Conservation (phyloP, 345 rosid genomes). For the Citrus inodora region DNA sequence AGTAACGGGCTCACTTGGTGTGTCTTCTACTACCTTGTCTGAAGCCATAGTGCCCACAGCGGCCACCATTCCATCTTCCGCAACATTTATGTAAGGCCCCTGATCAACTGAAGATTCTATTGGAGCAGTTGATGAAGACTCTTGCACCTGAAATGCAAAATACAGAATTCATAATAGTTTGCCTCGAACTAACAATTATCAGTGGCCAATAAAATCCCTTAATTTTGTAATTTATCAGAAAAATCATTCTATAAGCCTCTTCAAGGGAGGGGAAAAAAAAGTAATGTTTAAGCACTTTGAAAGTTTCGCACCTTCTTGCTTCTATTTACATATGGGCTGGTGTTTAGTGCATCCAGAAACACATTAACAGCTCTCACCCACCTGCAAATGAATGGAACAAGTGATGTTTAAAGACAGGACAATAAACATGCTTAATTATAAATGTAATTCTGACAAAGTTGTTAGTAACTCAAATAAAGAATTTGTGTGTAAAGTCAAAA, state of each 20-base stretch:
- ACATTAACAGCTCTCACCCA: constrained; percentile 43
- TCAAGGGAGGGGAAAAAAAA: neutral
- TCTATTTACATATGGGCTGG: constrained; percentile 21
- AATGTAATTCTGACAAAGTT: neutral
- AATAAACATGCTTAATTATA: neutral
- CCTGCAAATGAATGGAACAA: constrained; percentile 25
- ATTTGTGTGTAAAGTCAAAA: neutral
- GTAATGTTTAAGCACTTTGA: neutral
- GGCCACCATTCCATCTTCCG: constrained; percentile 38
- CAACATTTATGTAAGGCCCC: constrained; percentile 34
- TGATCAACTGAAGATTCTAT: constrained; percentile 31
- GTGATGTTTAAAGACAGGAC: neutral
- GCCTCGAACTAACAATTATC: neutral
- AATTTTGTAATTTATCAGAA: neutral
- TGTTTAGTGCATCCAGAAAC: constrained; percentile 24
- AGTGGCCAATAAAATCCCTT: neutral
- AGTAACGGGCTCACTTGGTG: neutral
- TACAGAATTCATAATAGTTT: neutral
- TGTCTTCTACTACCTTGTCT: constrained; percentile 13
- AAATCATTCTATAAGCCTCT: too few relatives aligned
- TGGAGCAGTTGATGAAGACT: constrained; percentile 1
- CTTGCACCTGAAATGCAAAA: constrained; percentile 21
- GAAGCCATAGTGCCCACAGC: constrained; percentile 21
- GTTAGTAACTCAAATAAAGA: neutral
- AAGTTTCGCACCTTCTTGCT: constrained; percentile 17